phyloP scores from a whole-genome alignment of 1,284 basidiomycete species.

The Takashimella koratensis region DNA sequence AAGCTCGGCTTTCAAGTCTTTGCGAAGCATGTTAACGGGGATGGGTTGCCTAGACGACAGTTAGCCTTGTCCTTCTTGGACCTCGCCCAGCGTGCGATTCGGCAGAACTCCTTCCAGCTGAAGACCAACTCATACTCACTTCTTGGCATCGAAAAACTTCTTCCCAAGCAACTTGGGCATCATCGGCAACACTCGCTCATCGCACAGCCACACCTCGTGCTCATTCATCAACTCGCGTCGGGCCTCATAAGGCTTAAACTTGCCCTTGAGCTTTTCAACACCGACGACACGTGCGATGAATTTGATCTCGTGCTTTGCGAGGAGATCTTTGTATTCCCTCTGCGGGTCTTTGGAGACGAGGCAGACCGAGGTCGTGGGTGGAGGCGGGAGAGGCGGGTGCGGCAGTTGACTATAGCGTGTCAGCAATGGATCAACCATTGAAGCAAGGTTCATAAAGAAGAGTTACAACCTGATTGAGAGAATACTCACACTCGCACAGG shows the following conservation, averaged over 20 bases:
- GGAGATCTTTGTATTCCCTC: constrained; percentile 88
- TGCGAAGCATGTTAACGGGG: constrained; percentile 77
- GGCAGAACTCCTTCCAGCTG: no score
- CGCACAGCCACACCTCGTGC: constrained; percentile 88
- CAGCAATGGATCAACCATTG: no score
- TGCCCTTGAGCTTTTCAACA: constrained; percentile 80
- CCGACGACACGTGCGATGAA: constrained; percentile 93
- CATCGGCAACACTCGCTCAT: constrained; percentile 82
- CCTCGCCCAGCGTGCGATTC: no score
- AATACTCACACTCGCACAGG: constrained; percentile 73
- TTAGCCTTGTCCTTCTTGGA: no score
- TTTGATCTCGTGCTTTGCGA: constrained; percentile 69
- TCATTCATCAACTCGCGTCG: constrained; percentile 78
- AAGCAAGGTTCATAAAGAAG: no score
- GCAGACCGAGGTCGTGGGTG: constrained; percentile 77
- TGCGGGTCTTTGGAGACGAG: constrained; percentile 95
- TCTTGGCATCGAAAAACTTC: constrained; percentile 91
- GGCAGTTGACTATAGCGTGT: constrained; percentile 61
- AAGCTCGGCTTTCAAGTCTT: constrained; percentile 83
- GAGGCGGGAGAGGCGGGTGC: constrained; percentile 65
- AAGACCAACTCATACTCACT: no score
- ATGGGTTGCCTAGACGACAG: constrained; percentile 75
- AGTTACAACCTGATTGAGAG: constrained; percentile 10
- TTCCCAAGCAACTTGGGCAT: constrained; percentile 83
- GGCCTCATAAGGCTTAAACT: constrained; percentile 90